These are phyloP conservation scores for Thecaphora frezii DNA, from an alignment of 1,284 basidiomycete species.

Conservation along the genomic window DNA sequence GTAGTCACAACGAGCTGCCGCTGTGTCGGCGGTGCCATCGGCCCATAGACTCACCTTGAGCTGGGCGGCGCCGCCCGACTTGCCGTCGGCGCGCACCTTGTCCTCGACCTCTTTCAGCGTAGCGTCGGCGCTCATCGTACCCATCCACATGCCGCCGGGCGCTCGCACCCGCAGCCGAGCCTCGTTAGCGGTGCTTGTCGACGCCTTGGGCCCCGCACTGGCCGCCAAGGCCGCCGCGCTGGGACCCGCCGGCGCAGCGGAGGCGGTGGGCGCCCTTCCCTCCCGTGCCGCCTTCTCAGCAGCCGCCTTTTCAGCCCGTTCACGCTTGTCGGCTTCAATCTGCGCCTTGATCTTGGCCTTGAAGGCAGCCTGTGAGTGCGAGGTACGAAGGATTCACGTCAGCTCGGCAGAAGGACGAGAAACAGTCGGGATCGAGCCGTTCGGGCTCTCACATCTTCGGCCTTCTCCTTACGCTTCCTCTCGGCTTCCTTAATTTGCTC, in stretches of 20 bases:
- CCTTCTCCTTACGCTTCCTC: constrained; percentile 49
- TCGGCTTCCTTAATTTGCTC: constrained; percentile 55
- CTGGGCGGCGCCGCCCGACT: constrained; percentile 25
- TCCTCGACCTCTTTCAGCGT: constrained; percentile 41
- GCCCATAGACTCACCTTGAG: constrained; percentile 51
- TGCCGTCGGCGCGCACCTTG: constrained; percentile 41
- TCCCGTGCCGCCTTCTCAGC: constrained; percentile 51
- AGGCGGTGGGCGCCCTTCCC: constrained; percentile 16
- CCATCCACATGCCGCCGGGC: constrained; percentile 52
- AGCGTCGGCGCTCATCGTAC: constrained; percentile 42
- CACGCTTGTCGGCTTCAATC: constrained; percentile 57
- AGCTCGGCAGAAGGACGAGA: no score
- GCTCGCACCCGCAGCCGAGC: constrained; percentile 49
- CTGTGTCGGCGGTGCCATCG: no score
- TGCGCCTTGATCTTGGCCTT: constrained; percentile 53
- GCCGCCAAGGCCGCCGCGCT: constrained; percentile 27
- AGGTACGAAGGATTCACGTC: background rate
- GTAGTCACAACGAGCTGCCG: no score
- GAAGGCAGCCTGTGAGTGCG: constrained; percentile 24
- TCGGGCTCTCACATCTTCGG: constrained; percentile 42
- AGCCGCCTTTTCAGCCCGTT: constrained; percentile 51
- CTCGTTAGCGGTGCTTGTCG: constrained; percentile 40
- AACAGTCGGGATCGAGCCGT: no score
- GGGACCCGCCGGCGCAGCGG: constrained; percentile 11
- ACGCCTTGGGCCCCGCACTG: constrained; percentile 20